Base-by-base conservation (phyloP, 495 filamentous ascomycete species). In the Penicillium antarcticum region DNA sequence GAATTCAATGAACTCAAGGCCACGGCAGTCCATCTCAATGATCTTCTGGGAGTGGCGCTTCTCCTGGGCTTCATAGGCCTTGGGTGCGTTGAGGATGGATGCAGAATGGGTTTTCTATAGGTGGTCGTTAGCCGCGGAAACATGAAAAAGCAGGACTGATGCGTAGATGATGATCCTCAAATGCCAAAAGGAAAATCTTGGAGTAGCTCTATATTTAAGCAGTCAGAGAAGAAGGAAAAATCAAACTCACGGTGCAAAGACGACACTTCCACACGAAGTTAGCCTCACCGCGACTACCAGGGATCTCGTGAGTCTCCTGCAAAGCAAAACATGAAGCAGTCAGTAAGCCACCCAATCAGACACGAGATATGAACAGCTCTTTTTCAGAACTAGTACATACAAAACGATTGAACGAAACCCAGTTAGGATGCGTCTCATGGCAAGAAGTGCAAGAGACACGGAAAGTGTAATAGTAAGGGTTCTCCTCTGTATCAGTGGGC, bases 251-350 rank as follows among this genome's bases (percentile, higher is more conserved):
- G 76, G 83, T 85, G 81, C 90, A 98, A 56, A 89, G 86, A 67
- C 90, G 95, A 78, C 94, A 98, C 64, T 83, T 88, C 92, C 92
- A 97, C 40, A 98, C 94, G 66, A 98, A 96, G 70, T 96, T 96
- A 8, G 94, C 95, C 70, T 97, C 92, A 39, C 94, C 94, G 41
- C 88, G 82, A 69, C 90, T 95, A 13, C 90, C 91, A 48, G 88
- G 90, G 61, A 95, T 84, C 46, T 96, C 92, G 60, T 91, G 86
- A 44, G 68, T 76, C 62, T 95, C 91, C 91, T 97, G 42, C 11
- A 21, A n/a, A 53, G 32, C 17, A 42, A 45, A 37, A 29, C 12
- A 26, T 33, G 21, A 16, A 6, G 19, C 8, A 31, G 13, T 21
- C 9, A 24, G 17, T 12, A 2, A 26, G 47, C 21, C 18, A 24